phyloP scores from a whole-genome alignment of 805 yeast genomes.

The Candida ipomoeae region DNA sequence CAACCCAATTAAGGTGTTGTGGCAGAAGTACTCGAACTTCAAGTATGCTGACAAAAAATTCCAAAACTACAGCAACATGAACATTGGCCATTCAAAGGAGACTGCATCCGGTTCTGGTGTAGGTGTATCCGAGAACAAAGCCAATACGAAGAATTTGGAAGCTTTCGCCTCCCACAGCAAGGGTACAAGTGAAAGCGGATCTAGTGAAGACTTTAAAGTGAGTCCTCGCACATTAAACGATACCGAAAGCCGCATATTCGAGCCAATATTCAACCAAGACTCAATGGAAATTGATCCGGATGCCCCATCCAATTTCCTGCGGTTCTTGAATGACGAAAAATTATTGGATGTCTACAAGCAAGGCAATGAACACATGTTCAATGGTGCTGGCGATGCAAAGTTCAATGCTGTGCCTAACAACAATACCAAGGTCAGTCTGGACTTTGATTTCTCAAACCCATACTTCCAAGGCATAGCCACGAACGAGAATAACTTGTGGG shows the following conservation, averaged over 20 bases:
- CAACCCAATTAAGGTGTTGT: slow-evolving; percentile 13
- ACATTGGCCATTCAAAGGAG: neutral
- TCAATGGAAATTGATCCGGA: neutral
- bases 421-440: no score
- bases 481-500: neutral
- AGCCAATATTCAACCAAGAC: neutral
- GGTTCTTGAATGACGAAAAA: slow-evolving; percentile 1
- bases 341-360: neutral
- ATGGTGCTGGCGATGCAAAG: neutral
- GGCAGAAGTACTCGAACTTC: slow-evolving; percentile 7
- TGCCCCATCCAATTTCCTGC: slow-evolving; percentile 4
- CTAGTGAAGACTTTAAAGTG: neutral
- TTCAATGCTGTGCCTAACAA: neutral
- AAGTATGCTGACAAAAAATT: slow-evolving; percentile 5
- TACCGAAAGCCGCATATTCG: neutral
- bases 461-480: neutral
- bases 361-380: neutral
- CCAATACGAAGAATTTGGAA: neutral
- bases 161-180: neutral
- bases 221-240: neutral
- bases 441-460: neutral
- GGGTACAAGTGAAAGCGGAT: neutral
- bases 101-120: neutral
- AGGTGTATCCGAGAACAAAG: neutral
- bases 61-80: neutral